Percentiles rank a stretch among this genome's conserved stretches.
phyloP scores from a whole-genome alignment of 2,329 filamentous ascomycete species.

The Botrytis deweyae region DNA sequence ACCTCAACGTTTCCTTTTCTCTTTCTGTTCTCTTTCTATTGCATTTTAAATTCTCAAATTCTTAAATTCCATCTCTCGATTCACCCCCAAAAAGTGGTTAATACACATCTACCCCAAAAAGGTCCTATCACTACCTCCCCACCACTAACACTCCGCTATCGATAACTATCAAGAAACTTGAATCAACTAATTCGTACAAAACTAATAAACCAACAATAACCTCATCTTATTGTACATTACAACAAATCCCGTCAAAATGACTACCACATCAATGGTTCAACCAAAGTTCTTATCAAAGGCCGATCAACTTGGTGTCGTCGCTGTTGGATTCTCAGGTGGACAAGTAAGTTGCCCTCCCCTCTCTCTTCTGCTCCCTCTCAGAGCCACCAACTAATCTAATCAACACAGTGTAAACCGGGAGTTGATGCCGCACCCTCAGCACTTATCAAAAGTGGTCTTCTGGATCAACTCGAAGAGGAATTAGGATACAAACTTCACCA shows the following conservation, averaged over 20 bases:
- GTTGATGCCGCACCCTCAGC: slow-evolving; percentile 89
- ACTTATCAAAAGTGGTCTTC: slow-evolving; percentile 83
- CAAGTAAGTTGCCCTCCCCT: slow-evolving; percentile 61
- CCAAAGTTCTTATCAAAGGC: slow-evolving; percentile 75
- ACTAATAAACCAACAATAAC: slow-evolving; percentile 4
- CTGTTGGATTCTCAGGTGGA: slow-evolving; percentile 93
- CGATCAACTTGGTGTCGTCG: slow-evolving; percentile 84
- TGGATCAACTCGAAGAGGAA: slow-evolving; percentile 78
- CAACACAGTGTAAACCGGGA: slow-evolving; percentile 74
- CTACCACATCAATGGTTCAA: slow-evolving; percentile 39
- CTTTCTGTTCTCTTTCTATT: not conserved
- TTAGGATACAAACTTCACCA: slow-evolving; percentile 86
- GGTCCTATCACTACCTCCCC: not conserved
- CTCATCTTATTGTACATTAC: not conserved
- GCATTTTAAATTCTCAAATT: not conserved
- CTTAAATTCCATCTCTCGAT: not conserved
- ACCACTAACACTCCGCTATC: slow-evolving; percentile 14
- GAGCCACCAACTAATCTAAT: slow-evolving; percentile 24
- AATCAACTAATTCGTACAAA: not conserved
- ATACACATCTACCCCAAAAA: not conserved
- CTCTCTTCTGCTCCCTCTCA: slow-evolving; percentile 13
- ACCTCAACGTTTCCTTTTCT: not conserved
- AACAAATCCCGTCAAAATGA: slow-evolving; percentile 32
- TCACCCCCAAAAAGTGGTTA: not conserved
- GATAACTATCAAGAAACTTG: not conserved